Evolutionary conservation across 2,329 filamentous ascomycete genomes (phyloP), one percentile per base, ranked within the genome.

Genomic region (Aureobasidium sp.): DNA sequence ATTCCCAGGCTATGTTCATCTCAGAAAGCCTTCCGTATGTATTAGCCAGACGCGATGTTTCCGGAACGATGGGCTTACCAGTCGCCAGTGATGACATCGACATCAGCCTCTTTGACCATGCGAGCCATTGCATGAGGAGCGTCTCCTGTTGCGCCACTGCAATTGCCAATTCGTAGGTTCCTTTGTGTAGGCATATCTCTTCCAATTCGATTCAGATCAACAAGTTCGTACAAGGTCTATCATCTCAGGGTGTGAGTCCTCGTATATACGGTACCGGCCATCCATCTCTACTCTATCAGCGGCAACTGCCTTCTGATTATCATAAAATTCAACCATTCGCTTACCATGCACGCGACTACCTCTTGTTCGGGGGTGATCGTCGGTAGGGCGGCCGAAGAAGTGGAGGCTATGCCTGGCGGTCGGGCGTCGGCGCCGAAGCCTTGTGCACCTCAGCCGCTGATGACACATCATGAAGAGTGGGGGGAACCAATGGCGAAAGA

Each of bases 71-170:
- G 81, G 13, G 82, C 81, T 45, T 86, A 78, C 69, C 85, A 87
- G 67, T 87, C 85, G 15, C 85, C 84, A 0, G 83, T 87, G 54
- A 87, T 85, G 23, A 87, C 82, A 69, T 87, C 85, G 15, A 82
- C 75, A 20, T 65, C 56, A 40, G 56, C 56, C 5, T 60, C 56
- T 43, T 43, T 29, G 6, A 60, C 56, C 56, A 60, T 60, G 10
- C 62, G 62, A 27, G 62, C 62, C 48, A 65, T 48, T 3, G 62
- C 62, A 31, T 55, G 62, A 15, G 62, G 62, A 13, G 62, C 62
- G 48, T 65, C 62, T 33, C 62, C 62, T 11, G 62, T 65, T 33
- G 62, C 62, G 18, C 60, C 60, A 27, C 60, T 63, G 29, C 42
- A 47, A 16, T 63, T 63, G 4, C 47, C 60, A 5, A 63, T 53